Base-by-base conservation (phyloP, 2,329 filamentous ascomycete species). In the Rhinocladiella mackenziei region DNA sequence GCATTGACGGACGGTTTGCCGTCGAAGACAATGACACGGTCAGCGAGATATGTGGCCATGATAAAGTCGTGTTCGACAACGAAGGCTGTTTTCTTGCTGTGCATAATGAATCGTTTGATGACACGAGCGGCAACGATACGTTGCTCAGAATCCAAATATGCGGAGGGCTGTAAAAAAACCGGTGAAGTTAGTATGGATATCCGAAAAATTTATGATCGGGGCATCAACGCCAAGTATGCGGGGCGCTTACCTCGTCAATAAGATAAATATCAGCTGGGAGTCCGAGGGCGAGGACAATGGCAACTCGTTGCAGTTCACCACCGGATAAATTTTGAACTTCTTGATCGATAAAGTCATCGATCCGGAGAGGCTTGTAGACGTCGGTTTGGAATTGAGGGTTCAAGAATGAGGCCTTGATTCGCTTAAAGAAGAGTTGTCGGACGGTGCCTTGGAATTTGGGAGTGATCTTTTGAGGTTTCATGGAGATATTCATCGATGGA, bases 41-140 rank as follows among this genome's bases (percentile, higher is more conserved):
- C 94, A 33, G 92, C 81, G 34, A 84, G 75, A 62, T 84, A 84
- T 31, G 81, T 84, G 29, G 81, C 80, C 89, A 97, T 96, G 74
- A 97, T 95, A 75, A 98, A 97, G 78, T 98, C 92, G 84, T 98
- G 92, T 81, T 98, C 92, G 65, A 98, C 91, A 58, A 98, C 82
- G 67, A 98, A 98, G 38, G 92, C 92, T 0, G 92, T 98, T 81
- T 97, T 97, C 82, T 97, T 97, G 60, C 89, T 83, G 75, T 98
- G 91, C 92, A 98, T 98, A 70, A 98, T 98, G 78, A 94, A 98
- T 57, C 92, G 85, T 78, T 98, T 98, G 74, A 98, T 98, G 65
- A 98, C 94, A 64, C 89, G 85, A 33, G 91, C 85, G 51, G 89
- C 91, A 60, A 98, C 83, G 63, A 98, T 95, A 85, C 92, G 91